Percentiles rank a stretch among this genome's conserved stretches.
Evolutionary conservation across 2,329 filamentous ascomycete genomes (phyloP).

Genomic region (Trichoderma lentiforme): DNA sequence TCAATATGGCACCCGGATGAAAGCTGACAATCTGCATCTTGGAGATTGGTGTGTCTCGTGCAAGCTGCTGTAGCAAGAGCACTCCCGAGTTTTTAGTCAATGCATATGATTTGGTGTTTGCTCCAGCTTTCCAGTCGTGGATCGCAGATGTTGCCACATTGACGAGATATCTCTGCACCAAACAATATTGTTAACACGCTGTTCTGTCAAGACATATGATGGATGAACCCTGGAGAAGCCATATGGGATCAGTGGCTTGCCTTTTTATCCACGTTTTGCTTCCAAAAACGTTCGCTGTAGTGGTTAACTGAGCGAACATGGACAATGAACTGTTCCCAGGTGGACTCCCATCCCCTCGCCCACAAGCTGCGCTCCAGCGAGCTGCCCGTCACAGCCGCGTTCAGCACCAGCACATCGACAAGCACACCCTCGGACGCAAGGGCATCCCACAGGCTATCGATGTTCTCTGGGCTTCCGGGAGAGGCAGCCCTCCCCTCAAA

Average conservation of each 20-base stretch:
- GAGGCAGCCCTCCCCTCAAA: constrained; percentile 21
- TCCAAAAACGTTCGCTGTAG: constrained; percentile 23
- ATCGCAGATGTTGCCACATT: constrained; percentile 14
- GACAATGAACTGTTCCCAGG: constrained; percentile 14
- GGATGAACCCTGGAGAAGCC: not conserved
- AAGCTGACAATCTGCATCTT: constrained; percentile 37
- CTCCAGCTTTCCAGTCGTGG: constrained; percentile 25
- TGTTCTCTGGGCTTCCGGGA: constrained; percentile 23
- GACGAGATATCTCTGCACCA: not conserved
- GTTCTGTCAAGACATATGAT: not conserved
- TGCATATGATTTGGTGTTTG: constrained; percentile 30
- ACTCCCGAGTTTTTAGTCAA: constrained; percentile 36
- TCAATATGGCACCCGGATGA: constrained; percentile 36
- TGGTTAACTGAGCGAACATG: constrained; percentile 19
- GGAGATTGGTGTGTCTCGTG: constrained; percentile 27
- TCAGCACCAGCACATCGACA: constrained; percentile 28
- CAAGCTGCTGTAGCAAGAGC: constrained; percentile 33
- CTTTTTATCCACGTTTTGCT: constrained; percentile 24
- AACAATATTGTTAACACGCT: not conserved
- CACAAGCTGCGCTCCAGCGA: constrained; percentile 6
- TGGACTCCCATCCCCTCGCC: constrained; percentile 9
- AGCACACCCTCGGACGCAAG: constrained; percentile 25
- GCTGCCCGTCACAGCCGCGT: constrained; percentile 18
- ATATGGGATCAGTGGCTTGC: not conserved
- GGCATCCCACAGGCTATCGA: constrained; percentile 30